Conservation (phyloP, 257 asterid genomes). For the Solanum gracilifrons region DNA sequence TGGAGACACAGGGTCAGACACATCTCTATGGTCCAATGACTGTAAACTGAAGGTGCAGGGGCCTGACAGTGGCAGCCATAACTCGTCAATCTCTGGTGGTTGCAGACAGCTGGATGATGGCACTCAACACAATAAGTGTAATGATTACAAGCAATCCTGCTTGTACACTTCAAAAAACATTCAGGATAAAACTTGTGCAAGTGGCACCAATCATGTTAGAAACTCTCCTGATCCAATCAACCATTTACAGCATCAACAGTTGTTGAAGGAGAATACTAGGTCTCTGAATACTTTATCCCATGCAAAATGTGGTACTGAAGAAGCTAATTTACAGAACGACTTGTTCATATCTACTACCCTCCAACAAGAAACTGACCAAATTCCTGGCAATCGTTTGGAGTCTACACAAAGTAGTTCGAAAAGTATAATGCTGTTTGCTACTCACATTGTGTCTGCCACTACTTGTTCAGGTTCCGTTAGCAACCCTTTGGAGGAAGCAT, state of each 20-base stretch:
- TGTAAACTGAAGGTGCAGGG: conserved; percentile 27
- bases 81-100: conserved; percentile 14
- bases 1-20: conserved; percentile 45
- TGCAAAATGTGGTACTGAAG: conserved; percentile 14
- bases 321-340: conserved; percentile 17
- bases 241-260: conserved; percentile 19
- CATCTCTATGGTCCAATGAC: conserved; percentile 28
- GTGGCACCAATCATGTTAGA: neutral
- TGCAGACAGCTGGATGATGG: conserved; percentile 16
- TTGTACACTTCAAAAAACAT: conserved; percentile 17
- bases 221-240: conserved; percentile 12
- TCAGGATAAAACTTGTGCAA: conserved; percentile 4
- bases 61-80: conserved; percentile 21
- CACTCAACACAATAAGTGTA: conserved; percentile 9
- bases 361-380: conserved; percentile 22
- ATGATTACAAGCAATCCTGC: conserved; percentile 16
- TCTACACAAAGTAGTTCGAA: conserved; percentile 3
- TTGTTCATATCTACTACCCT: neutral
- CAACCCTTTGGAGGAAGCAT: conserved; percentile 25
- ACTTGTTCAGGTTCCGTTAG: conserved; percentile 14
- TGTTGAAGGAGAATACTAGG: conserved; percentile 16
- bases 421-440: conserved; percentile 14
- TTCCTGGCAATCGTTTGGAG: conserved; percentile 9
- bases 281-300: conserved; percentile 14
- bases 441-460: conserved; percentile 16